Conservation (phyloP, 768 basidiomycete genomes). For the Gautieria morchelliformis region DNA sequence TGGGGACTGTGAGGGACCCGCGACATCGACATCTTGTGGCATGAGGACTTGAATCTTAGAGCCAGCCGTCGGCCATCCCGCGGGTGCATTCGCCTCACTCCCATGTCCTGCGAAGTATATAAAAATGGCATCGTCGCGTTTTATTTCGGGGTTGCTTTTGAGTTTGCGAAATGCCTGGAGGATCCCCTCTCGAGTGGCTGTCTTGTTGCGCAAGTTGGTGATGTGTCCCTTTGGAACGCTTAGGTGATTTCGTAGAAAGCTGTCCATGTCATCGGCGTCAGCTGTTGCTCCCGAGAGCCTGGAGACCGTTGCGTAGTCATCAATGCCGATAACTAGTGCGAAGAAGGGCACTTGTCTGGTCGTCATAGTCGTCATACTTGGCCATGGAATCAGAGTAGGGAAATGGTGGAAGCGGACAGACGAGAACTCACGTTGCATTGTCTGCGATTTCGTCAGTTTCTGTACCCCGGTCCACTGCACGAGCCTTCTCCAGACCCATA, state of each 20-base stretch:
- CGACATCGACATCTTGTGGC: conserved; percentile 23
- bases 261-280: conserved; percentile 31
- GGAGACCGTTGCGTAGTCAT: conserved; percentile 22
- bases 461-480: too few relatives aligned
- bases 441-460: too few relatives aligned
- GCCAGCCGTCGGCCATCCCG: conserved; percentile 16
- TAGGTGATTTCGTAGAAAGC: conserved; percentile 23
- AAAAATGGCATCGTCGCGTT: conserved; percentile 23
- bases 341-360: conserved; percentile 15
- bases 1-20: conserved; percentile 6
- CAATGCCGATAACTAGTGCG: conserved; percentile 36
- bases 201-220: conserved; percentile 24
- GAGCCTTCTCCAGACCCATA: too few relatives aligned
- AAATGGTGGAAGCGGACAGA: too few relatives aligned
- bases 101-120: conserved; percentile 41
- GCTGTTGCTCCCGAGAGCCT: conserved; percentile 27
- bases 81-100: conserved; percentile 24
- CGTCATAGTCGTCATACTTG: too few relatives aligned
- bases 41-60: conserved; percentile 27
- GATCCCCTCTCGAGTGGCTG: conserved; percentile 29
- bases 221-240: conserved; percentile 27
- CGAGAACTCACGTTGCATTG: too few relatives aligned
- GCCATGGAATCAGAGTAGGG: too few relatives aligned
- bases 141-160: conserved; percentile 11
- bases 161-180: conserved; percentile 19